A percentile compares a stretch with the other conserved stretches of the same genome.
Conservation (phyloP, 768 basidiomycete genomes). For the Tulasnella sp. region DNA sequence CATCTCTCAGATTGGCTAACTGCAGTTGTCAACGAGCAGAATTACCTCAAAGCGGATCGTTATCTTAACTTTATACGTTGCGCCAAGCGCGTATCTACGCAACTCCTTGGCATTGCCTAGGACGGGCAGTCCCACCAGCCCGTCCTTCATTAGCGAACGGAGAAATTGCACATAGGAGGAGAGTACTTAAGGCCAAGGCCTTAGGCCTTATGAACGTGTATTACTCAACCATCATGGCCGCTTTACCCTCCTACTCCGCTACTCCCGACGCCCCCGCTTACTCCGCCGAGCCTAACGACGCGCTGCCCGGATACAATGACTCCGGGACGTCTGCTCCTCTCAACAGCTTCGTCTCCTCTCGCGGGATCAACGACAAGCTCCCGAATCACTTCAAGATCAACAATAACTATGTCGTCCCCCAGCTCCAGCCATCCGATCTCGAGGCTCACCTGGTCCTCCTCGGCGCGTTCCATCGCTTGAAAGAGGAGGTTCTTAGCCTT, state of each 20-base stretch:
- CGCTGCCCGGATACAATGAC: not conserved
- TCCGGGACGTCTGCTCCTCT: not conserved
- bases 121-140: not conserved
- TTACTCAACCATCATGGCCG: not conserved
- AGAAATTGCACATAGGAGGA: not conserved
- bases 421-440: constrained; percentile 26
- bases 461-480: constrained; percentile 25
- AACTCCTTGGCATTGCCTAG: not conserved
- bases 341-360: not conserved
- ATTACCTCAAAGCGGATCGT: not conserved
- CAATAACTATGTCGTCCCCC: constrained; percentile 16
- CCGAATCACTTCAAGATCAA: not conserved
- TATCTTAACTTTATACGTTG: not conserved
- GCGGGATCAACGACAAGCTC: not conserved
- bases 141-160: not conserved
- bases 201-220: not conserved
- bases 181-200: not conserved
- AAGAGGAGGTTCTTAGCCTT: constrained; percentile 3
- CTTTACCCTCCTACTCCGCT: not conserved
- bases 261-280: not conserved
- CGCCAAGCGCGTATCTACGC: not conserved
- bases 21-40: not conserved
- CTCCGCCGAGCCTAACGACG: not conserved
- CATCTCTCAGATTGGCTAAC: not conserved
- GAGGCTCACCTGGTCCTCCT: constrained; percentile 28